Base-by-base conservation (phyloP, 2,329 filamentous ascomycete genomes). In the Sporothrix luriei region DNA sequence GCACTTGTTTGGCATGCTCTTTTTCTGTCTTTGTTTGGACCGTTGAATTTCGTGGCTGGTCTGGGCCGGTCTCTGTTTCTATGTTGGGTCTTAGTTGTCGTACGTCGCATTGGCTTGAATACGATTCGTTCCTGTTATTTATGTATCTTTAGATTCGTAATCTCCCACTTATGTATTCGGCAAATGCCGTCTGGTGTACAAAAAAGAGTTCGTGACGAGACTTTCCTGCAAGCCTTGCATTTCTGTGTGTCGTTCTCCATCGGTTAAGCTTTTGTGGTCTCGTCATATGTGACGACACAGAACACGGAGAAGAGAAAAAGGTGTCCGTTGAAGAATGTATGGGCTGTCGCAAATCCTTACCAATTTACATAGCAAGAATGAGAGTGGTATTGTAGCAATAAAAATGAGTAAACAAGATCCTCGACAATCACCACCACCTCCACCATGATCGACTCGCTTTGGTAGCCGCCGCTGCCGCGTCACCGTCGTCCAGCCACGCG, bases 391-490 rank as follows among this genome's bases (percentile, higher is more conserved):
- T 13, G 11, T 16, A 43, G 13, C 40, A 6, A n/a, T 6, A n/a
- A 10, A 9, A n/a, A 3, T 7, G 5, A 6, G 5, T 14, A 16
- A 48, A n/a, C 46, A 21, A 7, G 26, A 33, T 21, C 61, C 4
- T 13, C 46, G 5, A 2, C 43, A 33, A 57, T 3, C 6, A 65
- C 33, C 59, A 70, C 29, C 26, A 66, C 46, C 46, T 33, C 68
- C 68, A 70, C 68, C 68, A 69, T 4, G 52, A 21, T 43, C 29
- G 26, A 46, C 9, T 65, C 11, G 62, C 26, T 21, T 66, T 69
- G 11, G 61, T n/a, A 13, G 29, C 40, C 1, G 61, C 43, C 1
- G 19, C 61, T 1, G 52, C 61, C 43, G 29, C 68, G 5, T 13
- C 64, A 19, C 64, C 54, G 9, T 54, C 33, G 10, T 48, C 21